Evolutionary conservation across 108 stramenopile species (phyloP), one percentile per base, ranked within the genome.

Genomic region (Mayamaea pseudoterrestris): DNA sequence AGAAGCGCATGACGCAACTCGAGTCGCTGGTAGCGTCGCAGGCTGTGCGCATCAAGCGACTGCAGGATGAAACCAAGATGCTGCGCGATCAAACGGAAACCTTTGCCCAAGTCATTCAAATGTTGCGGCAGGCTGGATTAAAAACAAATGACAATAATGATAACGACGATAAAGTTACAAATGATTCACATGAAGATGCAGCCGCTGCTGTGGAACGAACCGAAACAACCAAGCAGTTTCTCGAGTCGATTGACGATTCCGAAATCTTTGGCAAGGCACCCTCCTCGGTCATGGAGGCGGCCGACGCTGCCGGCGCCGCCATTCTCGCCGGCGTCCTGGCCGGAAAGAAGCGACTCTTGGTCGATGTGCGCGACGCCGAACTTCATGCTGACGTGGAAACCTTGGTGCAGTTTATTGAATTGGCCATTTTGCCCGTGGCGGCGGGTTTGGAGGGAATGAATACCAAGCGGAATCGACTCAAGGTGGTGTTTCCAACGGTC

Each of bases 401-500:
- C 11, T 63, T 92, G 53, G 81, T 87, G 2, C 83, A 92, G 48
- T 88, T 88, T 41, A 69, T 92, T 37, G 85, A 92, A 52, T 61
- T 85, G 35, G 73, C 82, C 35, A 77, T 88, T 44, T 57, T 85
- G 13, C 90, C 90, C 0, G 72, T 86, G 24, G 89, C 83, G 14
- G 88, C 83, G n/a, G 83, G 88, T 32, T 41, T 84, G n/a, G 78
- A 90, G 55, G 84, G 90, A 6, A 45, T 86, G 45, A 58, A 52
- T 39, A 65, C 58, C 25, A 45, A 52, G 8, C 63, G 78, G n/a
- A 85, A 85, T 47, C 65, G 90, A 35, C 78, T 92, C 21, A 88
- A 88, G 50, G 83, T 92, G 47, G 83, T 92, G 16, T 92, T 92
- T 36, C 90, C 90, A 14, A 83, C 86, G 13, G 85, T 92, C n/a